phyloP scores from a whole-genome alignment of 164 flowering plant species.

The Paratinospora sagittata region DNA sequence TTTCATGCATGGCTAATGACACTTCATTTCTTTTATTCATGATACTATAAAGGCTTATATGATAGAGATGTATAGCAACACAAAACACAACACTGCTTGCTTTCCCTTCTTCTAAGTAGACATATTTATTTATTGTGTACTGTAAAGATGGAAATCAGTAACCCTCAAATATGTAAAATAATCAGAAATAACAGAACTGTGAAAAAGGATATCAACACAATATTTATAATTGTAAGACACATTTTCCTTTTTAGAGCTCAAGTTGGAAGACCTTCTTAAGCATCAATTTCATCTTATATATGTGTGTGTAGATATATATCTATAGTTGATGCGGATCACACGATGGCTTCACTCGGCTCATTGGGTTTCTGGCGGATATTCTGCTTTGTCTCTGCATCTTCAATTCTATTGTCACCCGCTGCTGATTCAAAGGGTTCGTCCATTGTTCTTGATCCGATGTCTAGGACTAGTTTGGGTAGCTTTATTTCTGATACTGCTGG shows the following conservation, averaged over 20 bases:
- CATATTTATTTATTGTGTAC: background rate
- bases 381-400: background rate
- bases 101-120: background rate
- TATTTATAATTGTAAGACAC: background rate
- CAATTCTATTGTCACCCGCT: background rate
- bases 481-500: slow-evolving; percentile 19
- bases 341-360: background rate
- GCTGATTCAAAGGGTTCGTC: background rate
- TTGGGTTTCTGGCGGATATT: background rate
- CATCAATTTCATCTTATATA: background rate
- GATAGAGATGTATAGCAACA: background rate
- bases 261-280: background rate
- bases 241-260: background rate
- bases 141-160: background rate
- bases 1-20: background rate
- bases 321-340: background rate
- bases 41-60: background rate
- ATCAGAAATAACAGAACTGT: background rate
- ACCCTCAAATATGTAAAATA: background rate
- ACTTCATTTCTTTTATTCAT: background rate
- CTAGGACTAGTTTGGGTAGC: slow-evolving; percentile 21
- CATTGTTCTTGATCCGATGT: background rate
- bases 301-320: background rate
- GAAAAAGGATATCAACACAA: background rate
- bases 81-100: background rate